Base-by-base conservation (phyloP, 805 yeast species). In the Cyberlindnera meyerae region DNA sequence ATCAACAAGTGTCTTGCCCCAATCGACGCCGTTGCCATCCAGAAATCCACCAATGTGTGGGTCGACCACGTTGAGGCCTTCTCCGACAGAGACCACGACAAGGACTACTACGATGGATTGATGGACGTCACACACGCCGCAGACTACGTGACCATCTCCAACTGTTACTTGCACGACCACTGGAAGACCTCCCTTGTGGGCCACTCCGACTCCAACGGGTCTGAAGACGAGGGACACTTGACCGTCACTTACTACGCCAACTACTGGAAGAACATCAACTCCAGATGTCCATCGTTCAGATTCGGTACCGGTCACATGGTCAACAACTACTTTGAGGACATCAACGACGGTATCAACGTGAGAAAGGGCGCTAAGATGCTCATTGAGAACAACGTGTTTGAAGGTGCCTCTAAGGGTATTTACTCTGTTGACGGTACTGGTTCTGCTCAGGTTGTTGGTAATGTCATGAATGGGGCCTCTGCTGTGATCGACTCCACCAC, bases 341-440 rank as follows among this genome's bases (percentile, higher is more conserved):
- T 34, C 13, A 16, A 13, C 20, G 37, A 34, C 14, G 37, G 37
- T 34, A 29, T 34, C 15, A 34, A 34, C 37, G 14, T 34, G 8
- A 34, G 37, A 34, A n/a, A 34, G 8, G 20, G 29, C 12, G 37
- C 37, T 18, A 27, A 18, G 29, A 12, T 16, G 8, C 13, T 28
- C 15, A 18, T 34, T 24, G 37, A 34, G 33, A 34, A 34, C 32
- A 34, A 34, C 29, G 37, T 34, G 20, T 34, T 34, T 29, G 11
- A 22, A 12, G 32, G 20, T 17, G 17, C 33, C 12, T 24, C 16
- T 3, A 34, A 29, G 33, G 24, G 28, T 17, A 28, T 34, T 14
- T 34, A 34, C 37, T 34, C 37, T 14, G 37, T 34, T 29, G 33
- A 34, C 18, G 37, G 37, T 24, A n/a, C 29, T 28, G 37, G 37